Evolutionary conservation across 2,329 filamentous ascomycete species (phyloP).

Genomic region (Helotiales sp.): DNA sequence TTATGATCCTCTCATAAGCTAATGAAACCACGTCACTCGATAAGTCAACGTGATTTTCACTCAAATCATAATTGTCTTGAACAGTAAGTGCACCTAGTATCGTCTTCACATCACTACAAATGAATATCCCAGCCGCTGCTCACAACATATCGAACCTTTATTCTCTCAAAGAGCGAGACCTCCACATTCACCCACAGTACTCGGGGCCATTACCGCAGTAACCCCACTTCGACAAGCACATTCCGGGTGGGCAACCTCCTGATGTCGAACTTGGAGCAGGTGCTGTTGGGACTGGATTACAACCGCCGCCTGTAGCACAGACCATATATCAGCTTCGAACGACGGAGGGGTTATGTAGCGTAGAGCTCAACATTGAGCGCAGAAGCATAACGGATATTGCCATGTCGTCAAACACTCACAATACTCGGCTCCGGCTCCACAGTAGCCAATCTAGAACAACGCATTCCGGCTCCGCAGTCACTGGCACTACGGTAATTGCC

Average conservation of each 20-base stretch:
- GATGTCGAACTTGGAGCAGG: not conserved
- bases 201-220: not conserved
- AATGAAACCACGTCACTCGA: too few species aligned
- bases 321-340: not conserved
- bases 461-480: not conserved
- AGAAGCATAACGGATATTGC: not conserved
- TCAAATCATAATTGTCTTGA: too few species aligned
- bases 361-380: not conserved
- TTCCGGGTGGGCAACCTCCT: not conserved
- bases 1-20: too few species aligned
- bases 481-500: not conserved
- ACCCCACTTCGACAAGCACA: not conserved
- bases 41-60: too few species aligned
- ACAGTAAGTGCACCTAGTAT: too few species aligned
- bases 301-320: not conserved
- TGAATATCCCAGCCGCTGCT: not conserved
- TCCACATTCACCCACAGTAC: not conserved
- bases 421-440: not conserved
- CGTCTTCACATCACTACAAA: not conserved
- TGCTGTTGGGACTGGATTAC: not conserved
- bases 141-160: not conserved
- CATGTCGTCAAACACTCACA: not conserved
- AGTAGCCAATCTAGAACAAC: not conserved
- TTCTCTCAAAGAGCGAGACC: not conserved
- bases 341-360: not conserved